A percentile compares a stretch with the other conserved stretches of the same genome.
Evolutionary conservation across 1,284 basidiomycete species (phyloP).

Genomic region (Pholiota adiposa): DNA sequence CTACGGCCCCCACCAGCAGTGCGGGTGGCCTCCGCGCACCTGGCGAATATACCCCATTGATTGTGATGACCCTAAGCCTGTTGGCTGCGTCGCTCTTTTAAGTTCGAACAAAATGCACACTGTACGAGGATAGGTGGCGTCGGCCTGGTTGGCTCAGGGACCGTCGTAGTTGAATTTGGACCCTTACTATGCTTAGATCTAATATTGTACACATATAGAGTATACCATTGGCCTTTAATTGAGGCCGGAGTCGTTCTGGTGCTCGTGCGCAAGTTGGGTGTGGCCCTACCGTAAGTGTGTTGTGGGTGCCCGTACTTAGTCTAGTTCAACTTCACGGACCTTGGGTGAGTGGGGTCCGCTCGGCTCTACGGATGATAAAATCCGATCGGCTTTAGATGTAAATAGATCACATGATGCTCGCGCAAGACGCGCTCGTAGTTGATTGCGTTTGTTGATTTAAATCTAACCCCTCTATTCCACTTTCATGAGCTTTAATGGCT

Average conservation of each 20-base stretch:
- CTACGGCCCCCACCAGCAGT: constrained; percentile 2
- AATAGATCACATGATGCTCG: no score
- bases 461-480: neutral
- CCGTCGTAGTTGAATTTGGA: neutral
- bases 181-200: neutral
- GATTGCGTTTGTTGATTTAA: no score
- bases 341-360: no score
- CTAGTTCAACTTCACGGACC: no score
- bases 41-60: no score
- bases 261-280: no score
- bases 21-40: neutral
- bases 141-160: neutral
- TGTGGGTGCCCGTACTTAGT: no score
- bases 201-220: neutral
- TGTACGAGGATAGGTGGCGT: no score
- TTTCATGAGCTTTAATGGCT: neutral
- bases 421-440: no score
- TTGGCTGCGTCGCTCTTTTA: neutral
- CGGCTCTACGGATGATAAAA: no score
- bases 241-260: neutral
- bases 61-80: neutral
- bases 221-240: neutral
- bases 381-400: no score
- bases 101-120: neutral
- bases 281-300: no score